A percentile compares a stretch with the other conserved stretches of the same genome.
Conservation (phyloP, 1,139 yeast species). For the Taiozyma onychis region DNA sequence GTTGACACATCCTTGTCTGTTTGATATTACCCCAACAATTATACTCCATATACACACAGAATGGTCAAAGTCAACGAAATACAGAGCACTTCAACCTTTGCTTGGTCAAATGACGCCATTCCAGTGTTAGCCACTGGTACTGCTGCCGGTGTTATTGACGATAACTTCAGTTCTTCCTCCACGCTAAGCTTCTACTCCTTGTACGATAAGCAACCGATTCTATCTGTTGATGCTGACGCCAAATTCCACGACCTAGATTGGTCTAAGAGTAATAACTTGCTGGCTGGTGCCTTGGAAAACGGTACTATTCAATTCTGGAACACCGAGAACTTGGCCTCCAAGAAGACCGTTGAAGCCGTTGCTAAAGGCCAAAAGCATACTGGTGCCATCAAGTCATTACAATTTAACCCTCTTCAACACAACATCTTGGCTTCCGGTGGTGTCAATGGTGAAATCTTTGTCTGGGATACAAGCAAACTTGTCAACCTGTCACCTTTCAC, state of each 20-base stretch:
- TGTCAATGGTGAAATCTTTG: slow-evolving; percentile 73
- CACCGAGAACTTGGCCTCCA: slow-evolving; percentile 38
- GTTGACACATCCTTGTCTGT: neutral
- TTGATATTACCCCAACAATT: neutral
- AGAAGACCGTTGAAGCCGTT: slow-evolving; percentile 32
- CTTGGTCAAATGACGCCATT: slow-evolving; percentile 80
- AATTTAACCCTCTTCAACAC: slow-evolving; percentile 70
- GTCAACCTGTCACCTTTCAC: slow-evolving; percentile 46
- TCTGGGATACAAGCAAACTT: slow-evolving; percentile 79
- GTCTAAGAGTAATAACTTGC: slow-evolving; percentile 65
- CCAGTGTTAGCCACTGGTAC: slow-evolving; percentile 87
- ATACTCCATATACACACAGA: slow-evolving; percentile 27
- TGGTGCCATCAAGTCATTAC: slow-evolving; percentile 67
- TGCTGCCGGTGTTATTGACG: slow-evolving; percentile 91
- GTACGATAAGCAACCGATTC: slow-evolving; percentile 42
- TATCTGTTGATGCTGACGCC: slow-evolving; percentile 48
- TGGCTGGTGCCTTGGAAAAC: slow-evolving; percentile 88
- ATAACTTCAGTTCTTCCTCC: slow-evolving; percentile 75
- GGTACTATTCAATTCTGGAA: slow-evolving; percentile 81
- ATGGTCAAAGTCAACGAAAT: slow-evolving; percentile 88
- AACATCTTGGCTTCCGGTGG: slow-evolving; percentile 86
- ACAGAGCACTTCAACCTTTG: slow-evolving; percentile 83
- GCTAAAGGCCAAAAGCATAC: slow-evolving; percentile 58
- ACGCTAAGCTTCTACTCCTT: slow-evolving; percentile 76
- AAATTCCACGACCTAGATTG: slow-evolving; percentile 79